Percentiles rank a stretch among this genome's conserved stretches.
Evolutionary conservation across 768 basidiomycete genomes (phyloP).

Genomic region (Jaapia argillacea): DNA sequence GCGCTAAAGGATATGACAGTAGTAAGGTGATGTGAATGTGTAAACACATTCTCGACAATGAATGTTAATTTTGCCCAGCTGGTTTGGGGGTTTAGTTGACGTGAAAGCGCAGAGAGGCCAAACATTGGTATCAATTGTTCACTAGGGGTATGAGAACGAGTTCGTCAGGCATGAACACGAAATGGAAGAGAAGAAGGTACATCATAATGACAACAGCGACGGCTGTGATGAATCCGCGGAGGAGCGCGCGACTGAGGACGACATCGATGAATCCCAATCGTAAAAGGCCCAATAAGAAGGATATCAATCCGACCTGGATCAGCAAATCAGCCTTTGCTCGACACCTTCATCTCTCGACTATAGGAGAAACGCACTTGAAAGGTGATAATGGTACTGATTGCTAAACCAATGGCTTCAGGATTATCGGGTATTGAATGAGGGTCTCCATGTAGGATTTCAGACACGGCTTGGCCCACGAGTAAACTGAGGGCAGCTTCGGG

Average conservation of each 20-base stretch:
- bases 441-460: slow-evolving; percentile 41
- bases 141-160: too few species aligned
- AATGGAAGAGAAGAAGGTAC: slow-evolving; percentile 28
- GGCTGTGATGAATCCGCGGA: slow-evolving; percentile 83
- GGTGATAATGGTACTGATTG: slow-evolving; percentile 73
- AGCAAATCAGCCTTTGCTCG: slow-evolving; percentile 1
- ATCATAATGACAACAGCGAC: slow-evolving; percentile 80
- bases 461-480: slow-evolving; percentile 79
- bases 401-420: slow-evolving; percentile 46
- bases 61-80: slow-evolving; percentile 75
- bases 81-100: slow-evolving; percentile 45
- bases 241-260: slow-evolving; percentile 78
- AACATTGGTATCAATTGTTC: slow-evolving; percentile 89
- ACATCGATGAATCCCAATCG: slow-evolving; percentile 91
- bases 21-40: slow-evolving; percentile 55
- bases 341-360: too few species aligned
- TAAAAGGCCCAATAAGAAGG: slow-evolving; percentile 79
- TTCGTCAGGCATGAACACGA: slow-evolving; percentile 4
- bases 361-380: too few species aligned
- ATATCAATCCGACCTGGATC: slow-evolving; percentile 71
- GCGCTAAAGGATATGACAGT: slow-evolving; percentile 66
- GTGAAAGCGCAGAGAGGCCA: slow-evolving; percentile 54
- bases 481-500: slow-evolving; percentile 86
- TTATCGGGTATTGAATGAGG: slow-evolving; percentile 21
- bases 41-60: slow-evolving; percentile 47